phyloP scores from a whole-genome alignment of 352 stramenopile species.

The Elongisporangium anandrum region DNA sequence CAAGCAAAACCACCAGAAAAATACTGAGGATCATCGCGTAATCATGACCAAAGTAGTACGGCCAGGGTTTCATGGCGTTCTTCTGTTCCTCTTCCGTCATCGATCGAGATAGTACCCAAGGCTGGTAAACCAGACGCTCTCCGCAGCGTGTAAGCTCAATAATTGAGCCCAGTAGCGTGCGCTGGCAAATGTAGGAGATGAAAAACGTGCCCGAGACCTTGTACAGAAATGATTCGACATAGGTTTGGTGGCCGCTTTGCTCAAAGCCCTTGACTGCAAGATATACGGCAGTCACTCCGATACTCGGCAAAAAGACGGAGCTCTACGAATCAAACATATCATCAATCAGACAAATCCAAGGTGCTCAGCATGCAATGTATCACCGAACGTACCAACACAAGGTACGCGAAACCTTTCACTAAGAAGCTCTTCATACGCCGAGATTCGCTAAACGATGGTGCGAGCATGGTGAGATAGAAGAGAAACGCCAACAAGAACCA shows the following conservation, averaged over 20 bases:
- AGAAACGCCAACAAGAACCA: slow-evolving; percentile 69
- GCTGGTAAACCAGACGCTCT: slow-evolving; percentile 61
- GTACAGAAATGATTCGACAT: slow-evolving; percentile 80
- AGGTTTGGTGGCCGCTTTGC: slow-evolving; percentile 39
- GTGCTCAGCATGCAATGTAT: neutral
- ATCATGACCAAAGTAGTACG: slow-evolving; percentile 73
- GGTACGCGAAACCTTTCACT: slow-evolving; percentile 71
- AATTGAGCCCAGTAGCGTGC: slow-evolving; percentile 68
- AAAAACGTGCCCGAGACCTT: slow-evolving; percentile 85
- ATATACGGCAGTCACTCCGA: slow-evolving; percentile 74
- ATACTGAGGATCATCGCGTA: slow-evolving; percentile 78
- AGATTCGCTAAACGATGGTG: slow-evolving; percentile 64
- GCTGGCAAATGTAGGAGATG: slow-evolving; percentile 83
- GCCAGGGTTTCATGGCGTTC: slow-evolving; percentile 41
- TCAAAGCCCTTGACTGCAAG: slow-evolving; percentile 59
- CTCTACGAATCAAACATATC: slow-evolving; percentile 27
- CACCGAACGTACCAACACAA: slow-evolving; percentile 51
- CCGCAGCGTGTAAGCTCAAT: slow-evolving; percentile 64
- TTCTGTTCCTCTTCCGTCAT: slow-evolving; percentile 53
- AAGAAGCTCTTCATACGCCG: slow-evolving; percentile 65
- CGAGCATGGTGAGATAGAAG: slow-evolving; percentile 62
- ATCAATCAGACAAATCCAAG: neutral
- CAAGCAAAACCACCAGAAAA: slow-evolving; percentile 67
- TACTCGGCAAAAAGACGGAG: slow-evolving; percentile 72
- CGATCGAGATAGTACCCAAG: slow-evolving; percentile 59